These are phyloP conservation scores for Cyclostephanos tholiformis DNA, from an alignment of 108 stramenopile genomes.

Conservation along the genomic window DNA sequence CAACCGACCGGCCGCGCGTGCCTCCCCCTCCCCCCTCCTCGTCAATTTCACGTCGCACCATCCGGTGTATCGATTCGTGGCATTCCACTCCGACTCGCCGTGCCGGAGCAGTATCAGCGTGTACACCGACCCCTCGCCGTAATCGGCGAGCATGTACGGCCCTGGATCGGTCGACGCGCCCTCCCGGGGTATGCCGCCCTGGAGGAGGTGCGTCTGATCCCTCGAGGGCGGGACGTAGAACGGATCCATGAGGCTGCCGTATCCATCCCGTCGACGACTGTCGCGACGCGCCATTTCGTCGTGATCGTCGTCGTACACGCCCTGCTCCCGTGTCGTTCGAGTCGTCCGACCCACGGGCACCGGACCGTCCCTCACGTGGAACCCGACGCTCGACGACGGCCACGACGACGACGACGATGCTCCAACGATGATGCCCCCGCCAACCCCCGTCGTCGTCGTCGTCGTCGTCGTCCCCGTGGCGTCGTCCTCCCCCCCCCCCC, in stretches of 20 bases:
- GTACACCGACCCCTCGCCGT: conserved; percentile 76
- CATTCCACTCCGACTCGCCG: conserved; percentile 86
- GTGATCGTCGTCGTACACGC: not conserved
- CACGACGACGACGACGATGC: too few relatives aligned
- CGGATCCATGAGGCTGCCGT: conserved; percentile 42
- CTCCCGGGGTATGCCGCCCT: conserved; percentile 73
- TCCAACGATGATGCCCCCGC: too few relatives aligned
- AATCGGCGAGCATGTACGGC: conserved; percentile 66
- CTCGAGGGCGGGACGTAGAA: conserved; percentile 31
- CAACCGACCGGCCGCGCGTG: conserved; percentile 74
- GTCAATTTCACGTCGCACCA: conserved; percentile 88
- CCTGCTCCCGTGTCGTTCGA: too few relatives aligned
- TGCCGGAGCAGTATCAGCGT: conserved; percentile 80
- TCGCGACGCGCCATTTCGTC: not conserved
- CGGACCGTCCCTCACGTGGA: not conserved
- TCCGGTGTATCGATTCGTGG: conserved; percentile 76
- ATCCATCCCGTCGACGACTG: not conserved
- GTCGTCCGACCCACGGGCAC: not conserved
- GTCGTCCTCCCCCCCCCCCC: conserved; percentile 1
- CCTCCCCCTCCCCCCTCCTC: conserved; percentile 68
- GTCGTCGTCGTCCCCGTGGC: too few relatives aligned
- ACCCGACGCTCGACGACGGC: too few relatives aligned
- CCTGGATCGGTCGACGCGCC: too few relatives aligned
- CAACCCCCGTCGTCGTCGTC: too few relatives aligned
- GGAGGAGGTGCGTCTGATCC: conserved; percentile 54